Conservation (phyloP, 495 filamentous ascomycete species). For the Aspergillus avenaceus region DNA sequence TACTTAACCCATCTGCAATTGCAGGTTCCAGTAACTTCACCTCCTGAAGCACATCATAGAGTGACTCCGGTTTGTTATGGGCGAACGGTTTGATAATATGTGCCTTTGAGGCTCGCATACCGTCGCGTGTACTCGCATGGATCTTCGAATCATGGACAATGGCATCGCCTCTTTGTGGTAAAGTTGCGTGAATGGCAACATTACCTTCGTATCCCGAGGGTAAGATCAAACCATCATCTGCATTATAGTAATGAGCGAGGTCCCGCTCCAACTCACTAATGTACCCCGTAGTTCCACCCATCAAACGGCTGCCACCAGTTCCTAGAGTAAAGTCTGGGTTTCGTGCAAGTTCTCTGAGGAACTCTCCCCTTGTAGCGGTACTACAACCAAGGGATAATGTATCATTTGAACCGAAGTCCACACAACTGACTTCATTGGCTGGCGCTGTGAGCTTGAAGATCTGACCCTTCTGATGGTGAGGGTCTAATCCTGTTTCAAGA, state of each 20-base stretch:
- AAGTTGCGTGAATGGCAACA: background rate
- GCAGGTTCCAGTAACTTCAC: background rate
- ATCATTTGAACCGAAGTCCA: slow-evolving; percentile 2
- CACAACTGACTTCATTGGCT: background rate
- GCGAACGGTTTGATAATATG: background rate
- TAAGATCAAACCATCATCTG: background rate
- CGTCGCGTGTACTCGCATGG: slow-evolving; percentile 2
- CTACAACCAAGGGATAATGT: background rate
- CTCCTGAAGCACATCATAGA: background rate
- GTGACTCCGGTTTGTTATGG: background rate
- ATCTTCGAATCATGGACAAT: slow-evolving; percentile 1
- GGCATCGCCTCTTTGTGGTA: background rate
- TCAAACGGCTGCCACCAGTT: background rate
- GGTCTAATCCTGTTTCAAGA: background rate
- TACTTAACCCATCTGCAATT: background rate
- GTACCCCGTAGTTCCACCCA: background rate
- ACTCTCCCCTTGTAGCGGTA: background rate
- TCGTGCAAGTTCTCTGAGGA: background rate
- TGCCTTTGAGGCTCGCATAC: background rate
- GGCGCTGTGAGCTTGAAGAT: background rate
- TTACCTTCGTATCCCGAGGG: slow-evolving; percentile 3
- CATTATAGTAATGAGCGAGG: background rate
- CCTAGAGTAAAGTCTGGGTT: background rate
- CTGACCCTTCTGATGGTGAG: background rate
- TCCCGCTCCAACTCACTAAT: background rate